Evolutionary conservation across 345 rosid genomes (phyloP), one percentile per base, ranked within the genome.

Genomic region (Crucihimalaya himalaica): DNA sequence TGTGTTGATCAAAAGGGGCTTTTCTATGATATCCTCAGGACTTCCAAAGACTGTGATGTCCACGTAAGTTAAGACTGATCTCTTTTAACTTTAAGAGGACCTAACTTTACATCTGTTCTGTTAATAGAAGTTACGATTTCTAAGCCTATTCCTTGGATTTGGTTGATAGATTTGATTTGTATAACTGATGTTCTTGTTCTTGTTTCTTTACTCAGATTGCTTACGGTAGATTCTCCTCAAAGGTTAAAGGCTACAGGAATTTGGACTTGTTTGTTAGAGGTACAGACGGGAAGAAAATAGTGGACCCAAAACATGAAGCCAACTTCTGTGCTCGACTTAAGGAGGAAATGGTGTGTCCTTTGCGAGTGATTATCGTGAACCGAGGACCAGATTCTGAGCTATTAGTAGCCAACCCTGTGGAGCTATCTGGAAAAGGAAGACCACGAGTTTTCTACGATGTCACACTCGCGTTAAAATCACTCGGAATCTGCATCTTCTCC

Each of bases 381-480:
- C 79, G 93, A 53, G 96, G 93, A 45, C 96, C 88, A 39, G 93
- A 88, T 66, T 67, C 89, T 3, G 93, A 90, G 73, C 86, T 90
- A 13, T 34, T 88, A 71, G 86, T 86, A 32, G 91, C 93, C 7
- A 85, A 90, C 79, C 96, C 91, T 19, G 93, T 85, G n/a, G 93
- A 90, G 71, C 63, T 84, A 46, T 90, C 88, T 23, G 91, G 91
- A 13, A 88, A 78, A 47, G 93, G 93, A 82, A 84, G 96, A 69
- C 93, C 96, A 9, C 83, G 91, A 10, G 96, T 88, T 53, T 86
- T 90, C 82, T 84, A 84, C 8, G 89, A 90, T 68, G 84, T 90
- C 40, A 90, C 91, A 9, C 78, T 82, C 56, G 88, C 96, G 28
- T 80, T 86, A 56, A 86, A 88, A 79, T 63, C 78, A 15, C 82